A percentile compares a stretch with the other conserved stretches of the same genome.
Evolutionary conservation across 768 basidiomycete species (phyloP).

Genomic region (Collybia nuda): DNA sequence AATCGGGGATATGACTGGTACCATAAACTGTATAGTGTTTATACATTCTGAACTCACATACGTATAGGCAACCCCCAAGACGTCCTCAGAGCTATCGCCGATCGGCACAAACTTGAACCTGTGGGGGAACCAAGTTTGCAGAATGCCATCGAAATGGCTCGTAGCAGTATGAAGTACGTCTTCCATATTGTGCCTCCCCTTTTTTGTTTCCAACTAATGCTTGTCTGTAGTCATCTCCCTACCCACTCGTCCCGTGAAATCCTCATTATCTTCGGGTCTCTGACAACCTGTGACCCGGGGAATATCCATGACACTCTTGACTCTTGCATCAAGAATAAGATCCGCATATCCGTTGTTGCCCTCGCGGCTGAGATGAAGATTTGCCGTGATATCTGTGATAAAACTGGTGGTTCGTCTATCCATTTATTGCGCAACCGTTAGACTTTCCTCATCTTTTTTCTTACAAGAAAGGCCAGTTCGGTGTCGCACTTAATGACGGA

Average conservation of each 20-base stretch:
- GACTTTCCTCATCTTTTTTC: conserved; percentile 4
- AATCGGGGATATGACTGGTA: conserved; percentile 91
- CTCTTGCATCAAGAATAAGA: conserved; percentile 77
- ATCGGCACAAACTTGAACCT: conserved; percentile 88
- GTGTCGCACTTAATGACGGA: conserved; percentile 97
- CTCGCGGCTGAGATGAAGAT: conserved; percentile 99
- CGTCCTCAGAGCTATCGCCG: conserved; percentile 81
- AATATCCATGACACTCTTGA: conserved; percentile 95
- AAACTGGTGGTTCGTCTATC: conserved; percentile 78
- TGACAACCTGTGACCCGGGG: conserved; percentile 96
- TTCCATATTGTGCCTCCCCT: background rate
- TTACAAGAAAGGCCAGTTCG: conserved; percentile 69
- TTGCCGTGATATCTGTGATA: conserved; percentile 86
- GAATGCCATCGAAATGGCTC: conserved; percentile 97
- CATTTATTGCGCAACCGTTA: conserved; percentile 2
- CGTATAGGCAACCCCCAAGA: conserved; percentile 90
- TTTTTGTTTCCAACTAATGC: background rate
- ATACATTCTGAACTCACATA: conserved; percentile 6
- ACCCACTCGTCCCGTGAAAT: conserved; percentile 97
- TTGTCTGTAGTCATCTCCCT: conserved; percentile 78
- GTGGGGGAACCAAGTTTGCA: conserved; percentile 93
- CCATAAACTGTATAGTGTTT: background rate
- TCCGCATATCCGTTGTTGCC: conserved; percentile 91
- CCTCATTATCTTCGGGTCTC: conserved; percentile 88
- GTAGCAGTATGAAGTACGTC: conserved; percentile 83